phyloP scores from a whole-genome alignment of 139 green algal genomes.

The Chlorella sp. region DNA sequence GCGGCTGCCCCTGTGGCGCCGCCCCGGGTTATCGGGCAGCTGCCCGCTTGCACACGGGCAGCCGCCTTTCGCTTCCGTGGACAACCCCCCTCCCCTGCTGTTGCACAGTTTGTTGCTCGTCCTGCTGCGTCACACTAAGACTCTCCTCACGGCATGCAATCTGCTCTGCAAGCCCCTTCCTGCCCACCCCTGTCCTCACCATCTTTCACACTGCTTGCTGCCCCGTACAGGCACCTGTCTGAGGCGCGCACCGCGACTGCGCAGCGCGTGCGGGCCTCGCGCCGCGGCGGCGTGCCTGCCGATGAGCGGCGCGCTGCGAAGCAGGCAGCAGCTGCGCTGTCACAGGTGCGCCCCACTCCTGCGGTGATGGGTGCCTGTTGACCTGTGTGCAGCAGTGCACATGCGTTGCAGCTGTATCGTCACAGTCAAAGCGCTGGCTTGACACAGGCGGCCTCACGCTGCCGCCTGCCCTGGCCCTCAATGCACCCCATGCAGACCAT shows the following conservation, averaged over 20 bases:
- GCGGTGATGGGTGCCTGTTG: not conserved
- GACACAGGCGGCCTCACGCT: not conserved
- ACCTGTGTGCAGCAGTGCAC: too few relatives aligned
- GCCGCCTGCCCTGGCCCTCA: not conserved
- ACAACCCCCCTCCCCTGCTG: not conserved
- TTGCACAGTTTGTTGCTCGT: too few relatives aligned
- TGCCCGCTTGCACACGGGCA: not conserved
- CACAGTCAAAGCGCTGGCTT: too few relatives aligned
- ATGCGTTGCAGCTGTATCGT: too few relatives aligned
- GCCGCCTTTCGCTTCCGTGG: slow-evolving; percentile 16
- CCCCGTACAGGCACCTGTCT: slow-evolving; percentile 36
- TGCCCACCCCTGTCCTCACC: too few relatives aligned
- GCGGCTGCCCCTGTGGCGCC: not conserved
- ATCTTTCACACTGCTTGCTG: not conserved
- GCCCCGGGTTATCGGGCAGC: slow-evolving; percentile 11
- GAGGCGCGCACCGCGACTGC: slow-evolving; percentile 22
- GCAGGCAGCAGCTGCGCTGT: not conserved
- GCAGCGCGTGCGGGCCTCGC: not conserved
- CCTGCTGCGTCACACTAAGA: too few relatives aligned
- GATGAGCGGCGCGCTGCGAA: slow-evolving; percentile 18
- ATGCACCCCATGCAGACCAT: slow-evolving; percentile 17
- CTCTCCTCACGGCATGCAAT: too few relatives aligned
- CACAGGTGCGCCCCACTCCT: not conserved
- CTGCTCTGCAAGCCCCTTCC: too few relatives aligned
- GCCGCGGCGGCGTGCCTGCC: not conserved